Base-by-base conservation (phyloP, 2,329 filamentous ascomycete genomes). In the Geosmithia morbida region DNA sequence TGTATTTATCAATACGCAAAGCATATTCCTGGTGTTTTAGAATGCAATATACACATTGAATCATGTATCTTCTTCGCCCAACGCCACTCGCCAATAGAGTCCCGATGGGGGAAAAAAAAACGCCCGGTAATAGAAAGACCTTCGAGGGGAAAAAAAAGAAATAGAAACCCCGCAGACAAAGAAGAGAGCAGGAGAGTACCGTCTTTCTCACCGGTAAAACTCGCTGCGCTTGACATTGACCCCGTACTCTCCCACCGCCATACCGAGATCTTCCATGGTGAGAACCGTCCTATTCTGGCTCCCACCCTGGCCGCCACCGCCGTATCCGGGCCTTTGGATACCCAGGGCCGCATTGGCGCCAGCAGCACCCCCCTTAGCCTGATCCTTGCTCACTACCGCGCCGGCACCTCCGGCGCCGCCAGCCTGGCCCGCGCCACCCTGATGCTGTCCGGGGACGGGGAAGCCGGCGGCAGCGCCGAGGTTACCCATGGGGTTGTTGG, bases 191-290 rank as follows among this genome's bases (percentile, higher is more conserved):
- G 3, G 11, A 41, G n/a, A 41, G n/a, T n/a, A n/a, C 40, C 40
- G 7, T 37, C 3, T 37, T 3, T 13, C 18, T 58, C 56, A 96
- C 57, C 89, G 77, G 64, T 98, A 98, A 61, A 97, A 98, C 68
- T 98, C 92, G 59, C 90, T 89, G 53, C 92, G 77, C 78, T 95
- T 97, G 47, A 97, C 85, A 61, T 95, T 98, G 46, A 98, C 88
- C 1, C 92, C 92, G 61, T 97, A 98, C 71, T 98, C 92, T 30
- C 86, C 86, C 29, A 97, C 90, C 1, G 92, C 92, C 88, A 97
- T 97, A 16, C 92, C 92, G 57, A 98, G 65, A 63, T 98, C 92
- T 67, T 98, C 92, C 92, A 98, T 97, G 1, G 92, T 97, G 51
- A 98, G 72, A 48, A 98, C 90, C 17, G 92, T 96, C 52, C 88